Evolutionary conservation across 345 rosid species (phyloP), one percentile per base, ranked within the genome.

Genomic region (Eucalyptus curtisii): DNA sequence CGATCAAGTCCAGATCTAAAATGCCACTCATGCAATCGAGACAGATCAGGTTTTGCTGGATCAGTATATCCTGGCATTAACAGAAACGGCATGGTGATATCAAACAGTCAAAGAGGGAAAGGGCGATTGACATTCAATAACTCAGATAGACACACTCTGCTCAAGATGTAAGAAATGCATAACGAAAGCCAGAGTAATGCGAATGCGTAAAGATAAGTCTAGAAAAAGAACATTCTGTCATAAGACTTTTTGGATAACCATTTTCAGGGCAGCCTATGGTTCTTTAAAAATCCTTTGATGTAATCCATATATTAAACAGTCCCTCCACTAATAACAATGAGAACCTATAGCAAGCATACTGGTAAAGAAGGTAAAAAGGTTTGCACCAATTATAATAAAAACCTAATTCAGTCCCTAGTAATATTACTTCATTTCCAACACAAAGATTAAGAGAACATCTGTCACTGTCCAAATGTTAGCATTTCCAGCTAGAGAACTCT

Each of bases 1-100:
- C 98, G 99, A 89, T 98, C 98, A 87, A 98, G 98, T 91, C 98
- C 99, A 47, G 99, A 97, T 96, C 99, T 95, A 92, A 98, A 98
- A 89, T 97, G 98, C 98, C 99, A 98, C 89, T 96, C 99, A 88
- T 98, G 97, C 87, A 96, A 86, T 82, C 94, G 93, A 88, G 96
- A 92, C 48, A 98, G 98, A 92, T 95, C 95, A 2, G 97, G 99
- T 91, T 98, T 98, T 40, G 95, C 98, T 84, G 98, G 99, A 92
- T 98, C 99, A 87, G 92, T 92, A 92, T 98, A 97, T 49, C 97
- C 99, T 96, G 96, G 90, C 20, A 45, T 71, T 22, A 81, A 55
- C 44, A 71, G 25, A 91, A 76, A 12, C 27, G 57, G 30, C 71
- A 49, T 40, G 55, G 19, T n/a, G 71, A 19, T 15, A 76, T 40